Percentiles rank a stretch among this genome's conserved stretches.
Evolutionary conservation across 2,329 filamentous ascomycete species (phyloP).

Genomic region (Exophiala alcalophila): DNA sequence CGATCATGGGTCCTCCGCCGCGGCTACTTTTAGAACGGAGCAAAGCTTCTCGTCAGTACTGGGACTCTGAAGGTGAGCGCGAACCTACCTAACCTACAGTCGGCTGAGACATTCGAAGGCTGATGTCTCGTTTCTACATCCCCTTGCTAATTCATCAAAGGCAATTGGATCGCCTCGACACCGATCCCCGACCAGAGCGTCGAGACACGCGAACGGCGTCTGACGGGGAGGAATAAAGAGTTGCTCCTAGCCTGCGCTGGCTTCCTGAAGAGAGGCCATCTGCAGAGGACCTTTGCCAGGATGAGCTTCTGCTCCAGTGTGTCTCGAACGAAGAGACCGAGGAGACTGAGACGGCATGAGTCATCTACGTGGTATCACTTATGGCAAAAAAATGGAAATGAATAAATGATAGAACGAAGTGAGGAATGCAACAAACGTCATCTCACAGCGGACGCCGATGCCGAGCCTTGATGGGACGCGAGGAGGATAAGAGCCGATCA

Average conservation of each 20-base stretch:
- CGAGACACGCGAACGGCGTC: slow-evolving; percentile 12
- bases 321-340: no score
- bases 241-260: slow-evolving; percentile 27
- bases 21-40: slow-evolving; percentile 16
- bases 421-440: no score
- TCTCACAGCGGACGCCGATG: no score
- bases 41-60: slow-evolving; percentile 19
- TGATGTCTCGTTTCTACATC: background rate
- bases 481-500: no score
- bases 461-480: no score
- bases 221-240: slow-evolving; percentile 17
- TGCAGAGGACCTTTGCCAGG: slow-evolving; percentile 30
- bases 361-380: no score
- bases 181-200: slow-evolving; percentile 20
- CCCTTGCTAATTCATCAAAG: slow-evolving; percentile 9
- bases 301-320: slow-evolving; percentile 16
- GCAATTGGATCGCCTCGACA: slow-evolving; percentile 17
- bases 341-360: no score
- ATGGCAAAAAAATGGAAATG: no score
- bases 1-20: slow-evolving; percentile 22
- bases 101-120: background rate
- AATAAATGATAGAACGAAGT: no score
- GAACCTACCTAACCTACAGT: no score
- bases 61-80: slow-evolving; percentile 20
- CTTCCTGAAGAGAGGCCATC: slow-evolving; percentile 33